A percentile compares a stretch with the other conserved stretches of the same genome.
phyloP scores from a whole-genome alignment of 306 rosid genomes.

The Begonia masoniana region DNA sequence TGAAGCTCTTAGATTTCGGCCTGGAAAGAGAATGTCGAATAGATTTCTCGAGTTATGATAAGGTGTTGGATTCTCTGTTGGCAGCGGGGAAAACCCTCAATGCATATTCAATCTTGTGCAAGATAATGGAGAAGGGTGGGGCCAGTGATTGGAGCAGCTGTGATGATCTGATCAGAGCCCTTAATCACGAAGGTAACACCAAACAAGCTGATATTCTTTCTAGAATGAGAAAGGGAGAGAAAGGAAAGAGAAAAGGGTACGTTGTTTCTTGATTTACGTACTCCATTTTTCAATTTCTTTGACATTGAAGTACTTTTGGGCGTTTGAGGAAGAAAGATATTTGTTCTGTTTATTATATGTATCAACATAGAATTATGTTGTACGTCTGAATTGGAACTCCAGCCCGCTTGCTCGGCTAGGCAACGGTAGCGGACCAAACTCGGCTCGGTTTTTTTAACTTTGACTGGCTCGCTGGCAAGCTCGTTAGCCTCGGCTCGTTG shows the following conservation, averaged over 20 bases:
- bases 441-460: no score
- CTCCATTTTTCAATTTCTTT: neutral
- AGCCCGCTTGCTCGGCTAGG: no score
- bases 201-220: conserved; percentile 87
- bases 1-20: conserved; percentile 73
- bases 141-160: conserved; percentile 50
- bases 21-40: conserved; percentile 54
- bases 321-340: no score
- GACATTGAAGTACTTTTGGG: neutral
- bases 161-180: conserved; percentile 57
- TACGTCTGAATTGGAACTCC: no score
- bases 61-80: conserved; percentile 67
- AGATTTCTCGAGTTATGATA: conserved; percentile 58
- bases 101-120: conserved; percentile 71
- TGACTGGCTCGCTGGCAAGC: no score
- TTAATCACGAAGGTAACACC: conserved; percentile 78
- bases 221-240: conserved; percentile 55
- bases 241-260: conserved; percentile 36
- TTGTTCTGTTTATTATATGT: no score
- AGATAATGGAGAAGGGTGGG: conserved; percentile 73
- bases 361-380: no score
- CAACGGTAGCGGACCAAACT: no score
- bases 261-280: conserved; percentile 20
- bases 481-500: no score
- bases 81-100: conserved; percentile 76